Conservation (phyloP, 441 rosid genomes). For the Adansonia madagascariensis region DNA sequence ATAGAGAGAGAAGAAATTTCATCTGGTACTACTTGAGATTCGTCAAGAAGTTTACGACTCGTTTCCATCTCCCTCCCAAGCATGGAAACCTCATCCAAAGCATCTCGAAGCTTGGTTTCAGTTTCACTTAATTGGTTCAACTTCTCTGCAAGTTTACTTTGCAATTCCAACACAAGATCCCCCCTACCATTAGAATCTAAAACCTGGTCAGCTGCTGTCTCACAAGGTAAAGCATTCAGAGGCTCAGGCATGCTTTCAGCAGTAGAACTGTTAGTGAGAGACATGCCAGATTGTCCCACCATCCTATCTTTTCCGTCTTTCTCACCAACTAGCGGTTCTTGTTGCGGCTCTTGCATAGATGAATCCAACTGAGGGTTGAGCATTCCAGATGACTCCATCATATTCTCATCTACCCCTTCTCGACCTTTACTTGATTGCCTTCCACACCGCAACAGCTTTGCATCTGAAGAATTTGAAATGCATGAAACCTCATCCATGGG, state of each 20-base stretch:
- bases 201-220: conserved; percentile 46
- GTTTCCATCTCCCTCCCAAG: conserved; percentile 75
- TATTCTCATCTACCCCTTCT: conserved; percentile 88
- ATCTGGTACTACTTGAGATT: conserved; percentile 78
- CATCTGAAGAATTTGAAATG: conserved; percentile 64
- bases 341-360: conserved; percentile 78
- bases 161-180: conserved; percentile 59
- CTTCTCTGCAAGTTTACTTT: conserved; percentile 64
- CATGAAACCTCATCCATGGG: conserved; percentile 98
- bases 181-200: conserved; percentile 44
- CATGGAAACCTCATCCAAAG: conserved; percentile 65
- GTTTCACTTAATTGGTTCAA: conserved; percentile 60
- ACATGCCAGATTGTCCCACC: conserved; percentile 60
- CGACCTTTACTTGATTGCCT: conserved; percentile 71
- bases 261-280: conserved; percentile 78
- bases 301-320: conserved; percentile 68
- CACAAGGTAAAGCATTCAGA: conserved; percentile 45
- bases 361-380: conserved; percentile 71
- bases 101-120: conserved; percentile 69
- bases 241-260: conserved; percentile 76
- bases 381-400: conserved; percentile 88
- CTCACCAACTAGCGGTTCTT: conserved; percentile 48
- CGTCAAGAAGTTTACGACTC: conserved; percentile 85
- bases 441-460: conserved; percentile 52
- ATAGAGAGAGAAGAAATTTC: conserved; percentile 1